Percentiles rank a stretch among this genome's conserved stretches.
Conservation (phyloP, 1,284 basidiomycete species). For the Phlebopus sp. region DNA sequence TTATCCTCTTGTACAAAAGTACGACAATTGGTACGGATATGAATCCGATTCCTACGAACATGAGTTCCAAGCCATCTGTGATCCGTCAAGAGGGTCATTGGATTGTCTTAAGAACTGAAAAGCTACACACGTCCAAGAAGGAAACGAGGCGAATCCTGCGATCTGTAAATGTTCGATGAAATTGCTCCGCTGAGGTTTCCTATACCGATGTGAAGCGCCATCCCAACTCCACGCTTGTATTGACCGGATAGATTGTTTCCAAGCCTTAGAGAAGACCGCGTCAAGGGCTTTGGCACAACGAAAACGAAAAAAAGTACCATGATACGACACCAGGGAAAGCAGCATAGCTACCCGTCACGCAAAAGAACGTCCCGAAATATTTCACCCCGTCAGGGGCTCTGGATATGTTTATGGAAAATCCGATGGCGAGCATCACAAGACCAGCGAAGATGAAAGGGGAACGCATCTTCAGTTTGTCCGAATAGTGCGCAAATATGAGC, state of each 20-base stretch:
- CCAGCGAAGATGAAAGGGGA: conserved; percentile 60
- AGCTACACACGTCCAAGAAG: conserved; percentile 53
- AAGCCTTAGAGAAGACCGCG: conserved; percentile 31
- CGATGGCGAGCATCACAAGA: conserved; percentile 51
- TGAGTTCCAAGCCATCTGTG: conserved; percentile 62
- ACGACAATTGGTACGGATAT: conserved; percentile 49
- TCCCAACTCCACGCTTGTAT: conserved; percentile 47
- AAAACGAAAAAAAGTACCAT: conserved; percentile 43
- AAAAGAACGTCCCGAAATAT: conserved; percentile 68
- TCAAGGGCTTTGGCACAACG: background rate
- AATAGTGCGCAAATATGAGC: conserved; percentile 51
- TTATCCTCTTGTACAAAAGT: conserved; percentile 53
- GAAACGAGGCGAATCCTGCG: conserved; percentile 57
- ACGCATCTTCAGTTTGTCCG: conserved; percentile 56
- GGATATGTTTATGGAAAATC: conserved; percentile 64
- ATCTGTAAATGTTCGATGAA: conserved; percentile 57
- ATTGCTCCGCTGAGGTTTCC: conserved; percentile 37
- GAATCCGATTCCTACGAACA: conserved; percentile 65
- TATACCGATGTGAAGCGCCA: conserved; percentile 45
- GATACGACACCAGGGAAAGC: conserved; percentile 62
- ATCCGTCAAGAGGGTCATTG: background rate
- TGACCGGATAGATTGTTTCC: conserved; percentile 48
- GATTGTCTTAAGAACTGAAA: background rate
- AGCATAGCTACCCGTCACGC: conserved; percentile 58
- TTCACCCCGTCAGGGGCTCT: conserved; percentile 43